phyloP scores from a whole-genome alignment of 2,329 filamentous ascomycete species.

The Atkinsonella hypoxylon region DNA sequence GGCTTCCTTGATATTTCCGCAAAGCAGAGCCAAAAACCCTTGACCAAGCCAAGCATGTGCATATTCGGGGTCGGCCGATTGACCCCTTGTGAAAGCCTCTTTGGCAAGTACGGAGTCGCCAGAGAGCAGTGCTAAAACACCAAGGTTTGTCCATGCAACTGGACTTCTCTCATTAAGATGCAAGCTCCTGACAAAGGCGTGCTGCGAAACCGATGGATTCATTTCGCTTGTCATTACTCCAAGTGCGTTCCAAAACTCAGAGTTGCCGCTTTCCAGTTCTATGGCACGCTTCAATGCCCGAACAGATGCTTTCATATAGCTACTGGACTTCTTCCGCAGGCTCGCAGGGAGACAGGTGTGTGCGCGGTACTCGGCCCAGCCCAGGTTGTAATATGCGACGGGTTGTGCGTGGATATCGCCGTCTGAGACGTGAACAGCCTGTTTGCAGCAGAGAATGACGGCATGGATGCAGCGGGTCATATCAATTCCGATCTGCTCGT shows the following conservation, averaged over 20 bases:
- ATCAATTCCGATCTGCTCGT: constrained; percentile 35
- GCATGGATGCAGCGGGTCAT: constrained; percentile 53
- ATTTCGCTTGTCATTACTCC: constrained; percentile 81
- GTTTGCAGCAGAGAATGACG: constrained; percentile 76
- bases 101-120: constrained; percentile 80
- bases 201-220: constrained; percentile 80
- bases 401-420: constrained; percentile 78
- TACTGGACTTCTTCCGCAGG: constrained; percentile 45
- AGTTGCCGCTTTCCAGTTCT: constrained; percentile 84
- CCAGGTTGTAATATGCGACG: constrained; percentile 94
- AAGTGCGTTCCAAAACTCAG: constrained; percentile 94
- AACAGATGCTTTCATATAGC: constrained; percentile 70
- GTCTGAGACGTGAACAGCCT: constrained; percentile 61
- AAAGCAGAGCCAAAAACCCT: constrained; percentile 68
- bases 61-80: constrained; percentile 90
- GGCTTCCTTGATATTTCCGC: constrained; percentile 65
- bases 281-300: constrained; percentile 92
- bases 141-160: constrained; percentile 82
- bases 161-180: constrained; percentile 82
- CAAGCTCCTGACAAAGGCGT: constrained; percentile 85
- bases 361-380: constrained; percentile 82
- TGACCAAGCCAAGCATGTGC: constrained; percentile 91
- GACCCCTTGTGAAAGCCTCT: constrained; percentile 76
- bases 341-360: constrained; percentile 50
- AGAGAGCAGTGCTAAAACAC: constrained; percentile 72